Conservation (phyloP, 352 stramenopile genomes). For the Phytophthora europaea region DNA sequence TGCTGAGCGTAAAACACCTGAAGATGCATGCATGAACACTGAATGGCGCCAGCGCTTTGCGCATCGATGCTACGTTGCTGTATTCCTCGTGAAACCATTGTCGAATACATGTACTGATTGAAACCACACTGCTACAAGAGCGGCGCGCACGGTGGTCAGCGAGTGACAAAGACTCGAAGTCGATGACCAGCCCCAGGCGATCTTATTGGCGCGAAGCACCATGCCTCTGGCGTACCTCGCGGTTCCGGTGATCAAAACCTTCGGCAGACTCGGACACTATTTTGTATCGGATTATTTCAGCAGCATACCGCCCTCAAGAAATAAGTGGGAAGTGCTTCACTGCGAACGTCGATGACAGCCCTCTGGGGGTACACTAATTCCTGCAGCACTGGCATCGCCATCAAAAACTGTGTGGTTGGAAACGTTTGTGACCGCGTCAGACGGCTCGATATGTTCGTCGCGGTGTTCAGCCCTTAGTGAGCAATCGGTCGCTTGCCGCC, state of each 20-base stretch:
- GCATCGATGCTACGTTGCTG: slow-evolving; percentile 17
- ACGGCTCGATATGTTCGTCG: slow-evolving; percentile 11
- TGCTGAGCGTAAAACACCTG: slow-evolving; percentile 12
- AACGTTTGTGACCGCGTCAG: slow-evolving; percentile 4
- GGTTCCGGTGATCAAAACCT: slow-evolving; percentile 3
- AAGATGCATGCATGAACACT: neutral
- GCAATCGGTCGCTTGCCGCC: slow-evolving; percentile 16
- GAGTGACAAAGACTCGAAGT: slow-evolving; percentile 17
- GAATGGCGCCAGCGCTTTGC: slow-evolving; percentile 16
- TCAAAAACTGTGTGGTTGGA: neutral
- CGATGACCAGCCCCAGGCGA: neutral
- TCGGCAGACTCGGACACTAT: no score
- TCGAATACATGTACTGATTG: slow-evolving; percentile 2
- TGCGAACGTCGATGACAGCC: neutral
- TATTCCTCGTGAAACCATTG: slow-evolving; percentile 4
- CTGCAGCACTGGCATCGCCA: neutral
- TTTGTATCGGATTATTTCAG: no score
- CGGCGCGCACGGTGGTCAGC: slow-evolving; percentile 2
- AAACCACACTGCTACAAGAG: slow-evolving; percentile 7
- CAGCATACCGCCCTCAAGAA: no score
- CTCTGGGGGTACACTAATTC: neutral
- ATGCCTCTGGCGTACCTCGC: slow-evolving; percentile 15
- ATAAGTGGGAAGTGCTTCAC: no score
- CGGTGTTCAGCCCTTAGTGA: slow-evolving; percentile 10
- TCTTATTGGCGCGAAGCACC: slow-evolving; percentile 31